These are phyloP conservation scores for Volvox africanus DNA, from an alignment of 139 green algal species.

Conservation along the genomic window DNA sequence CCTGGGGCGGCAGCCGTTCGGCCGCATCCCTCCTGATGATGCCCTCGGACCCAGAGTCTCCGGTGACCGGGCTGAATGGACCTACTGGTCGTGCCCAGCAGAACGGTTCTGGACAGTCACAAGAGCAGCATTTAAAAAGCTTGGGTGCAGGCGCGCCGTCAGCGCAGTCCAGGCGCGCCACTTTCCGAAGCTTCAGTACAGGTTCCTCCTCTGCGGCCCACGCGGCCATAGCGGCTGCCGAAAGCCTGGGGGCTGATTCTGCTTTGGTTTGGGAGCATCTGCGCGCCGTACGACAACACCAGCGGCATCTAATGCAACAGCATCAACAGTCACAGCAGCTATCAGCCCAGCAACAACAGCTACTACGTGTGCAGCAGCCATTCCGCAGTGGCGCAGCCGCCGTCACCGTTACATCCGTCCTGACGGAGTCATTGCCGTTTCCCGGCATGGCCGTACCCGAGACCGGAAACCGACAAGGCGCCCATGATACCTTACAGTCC, in stretches of 20 bases:
- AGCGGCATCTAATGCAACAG: background rate
- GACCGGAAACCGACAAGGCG: no score
- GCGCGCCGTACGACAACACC: background rate
- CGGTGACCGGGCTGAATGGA: background rate
- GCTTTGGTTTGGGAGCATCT: background rate
- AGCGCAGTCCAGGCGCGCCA: background rate
- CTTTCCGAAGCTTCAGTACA: background rate
- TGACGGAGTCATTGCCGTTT: no score
- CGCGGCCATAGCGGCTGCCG: background rate
- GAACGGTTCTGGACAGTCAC: background rate
- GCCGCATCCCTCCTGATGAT: background rate
- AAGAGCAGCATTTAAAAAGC: background rate
- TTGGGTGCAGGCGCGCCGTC: background rate
- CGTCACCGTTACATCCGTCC: background rate
- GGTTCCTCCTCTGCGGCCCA: background rate
- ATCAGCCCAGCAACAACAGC: background rate
- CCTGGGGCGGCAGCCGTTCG: slow-evolving; percentile 35
- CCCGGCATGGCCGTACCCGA: no score
- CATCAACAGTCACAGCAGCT: background rate
- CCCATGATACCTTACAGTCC: no score
- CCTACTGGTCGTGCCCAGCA: background rate
- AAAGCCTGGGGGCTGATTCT: background rate
- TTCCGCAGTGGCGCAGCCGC: background rate
- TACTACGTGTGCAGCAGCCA: no score
- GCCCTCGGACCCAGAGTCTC: slow-evolving; percentile 5